These are phyloP conservation scores for Sporothrix euskadiensis DNA, from an alignment of 2,329 filamentous ascomycete species.

Conservation along the genomic window DNA sequence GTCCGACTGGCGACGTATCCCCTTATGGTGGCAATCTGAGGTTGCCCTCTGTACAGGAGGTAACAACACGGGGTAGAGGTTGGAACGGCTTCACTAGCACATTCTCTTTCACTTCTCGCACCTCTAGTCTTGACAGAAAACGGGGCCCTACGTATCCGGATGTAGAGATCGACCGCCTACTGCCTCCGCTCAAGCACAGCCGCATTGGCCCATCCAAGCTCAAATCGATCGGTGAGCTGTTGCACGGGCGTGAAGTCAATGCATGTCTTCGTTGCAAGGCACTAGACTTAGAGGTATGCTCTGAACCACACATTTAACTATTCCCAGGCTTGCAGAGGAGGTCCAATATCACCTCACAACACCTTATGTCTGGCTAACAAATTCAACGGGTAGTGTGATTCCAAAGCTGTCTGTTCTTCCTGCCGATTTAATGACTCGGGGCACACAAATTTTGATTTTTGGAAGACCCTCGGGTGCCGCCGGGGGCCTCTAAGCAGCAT, in stretches of 20 bases:
- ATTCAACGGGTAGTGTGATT: constrained; percentile 50
- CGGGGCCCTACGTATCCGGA: constrained; percentile 46
- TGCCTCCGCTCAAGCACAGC: constrained; percentile 57
- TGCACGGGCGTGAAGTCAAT: constrained; percentile 49
- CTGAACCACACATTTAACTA: too few species aligned
- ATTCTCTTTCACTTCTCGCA: constrained; percentile 37
- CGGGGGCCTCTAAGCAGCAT: constrained; percentile 51
- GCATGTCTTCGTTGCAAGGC: constrained; percentile 56
- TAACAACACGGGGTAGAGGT: constrained; percentile 29
- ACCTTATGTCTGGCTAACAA: background rate
- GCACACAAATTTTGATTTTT: constrained; percentile 45
- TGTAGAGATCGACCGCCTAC: constrained; percentile 52
- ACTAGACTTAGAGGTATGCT: constrained; percentile 47
- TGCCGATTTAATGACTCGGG: constrained; percentile 44
- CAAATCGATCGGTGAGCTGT: constrained; percentile 59
- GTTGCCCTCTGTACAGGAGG: constrained; percentile 43
- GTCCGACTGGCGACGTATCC: constrained; percentile 39
- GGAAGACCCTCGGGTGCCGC: constrained; percentile 54
- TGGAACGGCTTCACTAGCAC: constrained; percentile 35
- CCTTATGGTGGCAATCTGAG: constrained; percentile 38
- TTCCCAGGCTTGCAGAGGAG: background rate
- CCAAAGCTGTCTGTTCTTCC: constrained; percentile 50
- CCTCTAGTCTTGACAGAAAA: background rate
- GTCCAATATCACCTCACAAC: background rate
- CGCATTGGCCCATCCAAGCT: constrained; percentile 55